Evolutionary conservation across 2,329 filamentous ascomycete species (phyloP), one percentile per base, ranked within the genome.

Genomic region (Aspergillus aculeatinus): DNA sequence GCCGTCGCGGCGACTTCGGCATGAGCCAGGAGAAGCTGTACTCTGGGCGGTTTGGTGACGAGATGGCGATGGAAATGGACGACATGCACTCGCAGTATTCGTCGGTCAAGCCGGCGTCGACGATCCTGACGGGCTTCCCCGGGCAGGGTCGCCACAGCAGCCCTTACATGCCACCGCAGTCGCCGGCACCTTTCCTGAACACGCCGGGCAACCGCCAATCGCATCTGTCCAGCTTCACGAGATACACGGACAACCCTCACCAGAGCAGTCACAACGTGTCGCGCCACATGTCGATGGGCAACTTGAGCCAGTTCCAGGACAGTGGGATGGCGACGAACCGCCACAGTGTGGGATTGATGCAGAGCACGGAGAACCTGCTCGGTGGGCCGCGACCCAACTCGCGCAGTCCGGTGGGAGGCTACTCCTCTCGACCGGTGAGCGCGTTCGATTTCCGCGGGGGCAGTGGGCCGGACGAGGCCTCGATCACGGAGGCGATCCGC

Each of bases 21-120:
- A 78, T 81, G 42, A 89, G 90, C 76, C 91, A 92, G 78, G 77
- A 80, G 64, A 84, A 84, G 67, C 68, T 73, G 57, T 80, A 79
- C 62, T 83, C 86, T 25, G 85, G 83, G 49, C 79, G 80, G 1
- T 93, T 91, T 68, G 85, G 88, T 47, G 90, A 94, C 63, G 87
- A 89, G 64, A 81, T 78, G n/a, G 96, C 92, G 71, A 74, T 80
- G 73, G 95, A 99, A 78, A 93, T 98, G 89, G 96, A 99, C 74
- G 95, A 99, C 75, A 96, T 98, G 83, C 93, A 92, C 75, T 96
- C 92, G 0, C 88, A 96, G 61, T 98, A 98, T 81, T 97, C 93
- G 5, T 96, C 92, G 0, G 91, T 93, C 61, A 89, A 94, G 83
- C 81, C 93, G 76, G 83, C 92, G 4, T 89, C 92, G 7, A 97